Percentiles rank a stretch among this genome's conserved stretches.
phyloP scores from a whole-genome alignment of 805 yeast species.

The Ogataea paradorogensis region DNA sequence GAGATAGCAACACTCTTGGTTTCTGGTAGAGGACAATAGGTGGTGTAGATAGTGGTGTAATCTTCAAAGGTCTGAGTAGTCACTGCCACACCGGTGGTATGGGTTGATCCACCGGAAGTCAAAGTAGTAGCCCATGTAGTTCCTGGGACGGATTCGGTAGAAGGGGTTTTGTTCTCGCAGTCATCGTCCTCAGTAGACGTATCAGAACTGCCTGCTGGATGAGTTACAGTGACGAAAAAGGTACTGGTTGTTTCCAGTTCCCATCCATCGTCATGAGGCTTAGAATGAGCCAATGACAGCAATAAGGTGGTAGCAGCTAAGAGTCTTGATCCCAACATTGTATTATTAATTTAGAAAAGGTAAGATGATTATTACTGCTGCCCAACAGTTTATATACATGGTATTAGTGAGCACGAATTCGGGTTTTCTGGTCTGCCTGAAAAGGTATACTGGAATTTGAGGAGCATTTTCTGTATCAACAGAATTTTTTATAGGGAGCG shows the following conservation, averaged over 20 bases:
- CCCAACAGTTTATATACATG: not conserved
- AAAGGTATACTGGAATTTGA: not conserved
- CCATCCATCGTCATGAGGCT: constrained; percentile 5
- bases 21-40: constrained; percentile 11
- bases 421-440: constrained; percentile 6
- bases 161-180: constrained; percentile 1
- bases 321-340: constrained; percentile 9
- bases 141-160: constrained; percentile 3
- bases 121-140: constrained; percentile 7
- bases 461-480: constrained; percentile 2
- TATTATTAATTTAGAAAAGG: not conserved
- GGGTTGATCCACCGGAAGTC: constrained; percentile 3
- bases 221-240: constrained; percentile 6
- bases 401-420: not conserved
- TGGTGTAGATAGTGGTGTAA: constrained; percentile 5
- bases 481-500: not conserved
- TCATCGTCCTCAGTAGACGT: constrained; percentile 4
- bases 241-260: constrained; percentile 5
- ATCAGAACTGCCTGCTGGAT: not conserved
- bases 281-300: constrained; percentile 6
- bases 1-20: too few species aligned
- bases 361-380: not conserved
- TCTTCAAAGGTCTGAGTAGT: constrained; percentile 5
- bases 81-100: constrained; percentile 9
- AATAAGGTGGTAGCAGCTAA: constrained; percentile 7